Conservation (phyloP, 129 eudicot genomes). For the Arctium minus region DNA sequence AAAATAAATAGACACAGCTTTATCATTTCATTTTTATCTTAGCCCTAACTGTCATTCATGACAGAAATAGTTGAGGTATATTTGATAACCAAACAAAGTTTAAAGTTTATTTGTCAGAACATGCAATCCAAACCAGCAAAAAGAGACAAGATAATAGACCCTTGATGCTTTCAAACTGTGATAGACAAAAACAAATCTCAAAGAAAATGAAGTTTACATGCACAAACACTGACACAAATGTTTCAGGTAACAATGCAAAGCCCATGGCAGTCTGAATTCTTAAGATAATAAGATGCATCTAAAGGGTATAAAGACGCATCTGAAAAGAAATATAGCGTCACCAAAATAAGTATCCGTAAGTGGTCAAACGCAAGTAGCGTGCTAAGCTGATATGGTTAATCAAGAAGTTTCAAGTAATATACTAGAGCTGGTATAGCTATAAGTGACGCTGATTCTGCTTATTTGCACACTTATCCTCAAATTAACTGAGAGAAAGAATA, state of each 20-base stretch:
- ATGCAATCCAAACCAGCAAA: background rate
- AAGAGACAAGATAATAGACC: background rate
- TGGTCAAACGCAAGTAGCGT: background rate
- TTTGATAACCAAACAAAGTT: background rate
- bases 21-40: background rate
- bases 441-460: background rate
- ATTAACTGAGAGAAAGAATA: background rate
- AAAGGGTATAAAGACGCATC: background rate
- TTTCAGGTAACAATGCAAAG: background rate
- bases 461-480: background rate
- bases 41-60: background rate
- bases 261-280: background rate
- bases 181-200: background rate
- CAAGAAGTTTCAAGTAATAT: background rate
- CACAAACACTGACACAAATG: background rate
- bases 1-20: conserved; percentile 11
- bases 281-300: background rate
- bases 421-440: background rate
- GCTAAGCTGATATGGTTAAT: background rate
- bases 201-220: background rate
- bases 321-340: background rate
- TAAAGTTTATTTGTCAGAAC: background rate
- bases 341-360: background rate
- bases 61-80: background rate
- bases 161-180: background rate